Base-by-base conservation (phyloP, 306 rosid species). In the Corylus heterophylla region DNA sequence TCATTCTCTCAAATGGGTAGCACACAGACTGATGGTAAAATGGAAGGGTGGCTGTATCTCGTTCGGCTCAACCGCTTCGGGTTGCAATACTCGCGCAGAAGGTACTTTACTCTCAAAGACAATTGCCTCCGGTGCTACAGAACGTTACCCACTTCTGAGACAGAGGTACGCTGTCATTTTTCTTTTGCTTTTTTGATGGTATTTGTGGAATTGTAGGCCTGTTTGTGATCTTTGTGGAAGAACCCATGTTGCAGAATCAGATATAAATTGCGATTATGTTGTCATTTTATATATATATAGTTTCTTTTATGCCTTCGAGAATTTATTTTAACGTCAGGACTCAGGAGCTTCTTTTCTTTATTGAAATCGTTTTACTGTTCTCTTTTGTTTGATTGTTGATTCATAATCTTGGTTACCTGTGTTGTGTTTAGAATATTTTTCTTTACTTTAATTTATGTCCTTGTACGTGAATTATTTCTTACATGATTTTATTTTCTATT, bases 31-130 rank as follows among this genome's bases (percentile, higher is more conserved):
- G 89, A 88, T 69, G 87, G 80, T 5, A 74, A 74, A 79, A 92
- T 92, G 98, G 98, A 94, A 71, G 98, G 98, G 14, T 92, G 97
- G 97, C 91, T 94, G 54, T 89, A 86, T 83, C 88, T 89, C 61
- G 58, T 94, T 54, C 88, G 93, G 31, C 73, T 86, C 67, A 90
- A 79, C 54, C 89, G 96, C 12, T 81, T 90, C 76, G 93, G 94
- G 29, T 80, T 90, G 81, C 89, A 84, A 54, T 86, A 74, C 80
- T 83, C 90, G 5, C 89, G 93, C 69, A 89, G 88, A 76, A 86
- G 94, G 68, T 94, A 79, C 86, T 90, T 92, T 73, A 76, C 88
- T 81, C 93, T 92, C 61, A 81, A 88, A 71, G 93, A 80, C 4
- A 83, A 90, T 83, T 80, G 83, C 64, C 97, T 92, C 63, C 87